These are phyloP conservation scores for Castanopsis chinensis DNA, from an alignment of 306 rosid species.

Conservation along the genomic window DNA sequence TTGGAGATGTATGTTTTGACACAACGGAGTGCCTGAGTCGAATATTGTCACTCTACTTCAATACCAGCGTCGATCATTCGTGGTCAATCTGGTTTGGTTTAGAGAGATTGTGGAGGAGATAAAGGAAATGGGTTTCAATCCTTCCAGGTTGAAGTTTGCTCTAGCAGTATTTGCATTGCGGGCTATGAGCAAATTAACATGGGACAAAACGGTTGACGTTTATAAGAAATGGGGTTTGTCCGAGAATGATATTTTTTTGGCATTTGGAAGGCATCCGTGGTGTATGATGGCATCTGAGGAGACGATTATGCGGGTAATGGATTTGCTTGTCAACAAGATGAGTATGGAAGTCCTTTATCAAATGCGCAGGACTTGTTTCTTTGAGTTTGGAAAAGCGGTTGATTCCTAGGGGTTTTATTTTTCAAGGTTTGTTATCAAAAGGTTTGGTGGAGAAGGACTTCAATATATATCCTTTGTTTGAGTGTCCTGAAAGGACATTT, in stretches of 20 bases:
- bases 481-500: constrained; percentile 2
- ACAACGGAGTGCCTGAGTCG: constrained; percentile 14
- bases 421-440: constrained; percentile 24
- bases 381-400: constrained; percentile 29
- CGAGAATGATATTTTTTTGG: constrained; percentile 8
- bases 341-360: constrained; percentile 31
- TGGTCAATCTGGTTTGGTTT: not conserved
- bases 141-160: constrained; percentile 5
- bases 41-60: not conserved
- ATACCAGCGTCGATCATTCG: constrained; percentile 11
- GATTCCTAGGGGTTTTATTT: constrained; percentile 38
- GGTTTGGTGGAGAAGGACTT: constrained; percentile 25
- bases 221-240: constrained; percentile 51
- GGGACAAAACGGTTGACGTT: constrained; percentile 28
- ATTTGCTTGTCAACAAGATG: constrained; percentile 33
- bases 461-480: not conserved
- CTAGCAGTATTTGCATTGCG: constrained; percentile 17
- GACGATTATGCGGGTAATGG: constrained; percentile 24
- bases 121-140: constrained; percentile 28
- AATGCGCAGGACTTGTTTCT: constrained; percentile 15
- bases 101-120: constrained; percentile 23
- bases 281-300: constrained; percentile 32
- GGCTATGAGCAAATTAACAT: constrained; percentile 11
- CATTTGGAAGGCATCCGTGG: constrained; percentile 33
- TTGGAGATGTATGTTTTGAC: too few species aligned